These are phyloP conservation scores for Mycena galericulata DNA, from an alignment of 768 basidiomycete genomes.

Conservation along the genomic window DNA sequence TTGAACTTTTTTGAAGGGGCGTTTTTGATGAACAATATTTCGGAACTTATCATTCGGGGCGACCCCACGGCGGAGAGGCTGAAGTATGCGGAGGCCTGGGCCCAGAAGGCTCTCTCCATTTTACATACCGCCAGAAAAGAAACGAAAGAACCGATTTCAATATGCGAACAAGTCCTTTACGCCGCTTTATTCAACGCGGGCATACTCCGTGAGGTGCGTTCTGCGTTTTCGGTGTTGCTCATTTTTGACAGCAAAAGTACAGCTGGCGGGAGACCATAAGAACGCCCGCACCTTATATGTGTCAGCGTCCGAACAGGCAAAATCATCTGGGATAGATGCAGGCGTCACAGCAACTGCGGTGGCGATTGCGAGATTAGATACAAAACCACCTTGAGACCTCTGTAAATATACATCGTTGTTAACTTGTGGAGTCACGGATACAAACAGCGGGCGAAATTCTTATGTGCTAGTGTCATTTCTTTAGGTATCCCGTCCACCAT, in stretches of 20 bases:
- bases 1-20: slow-evolving; percentile 12
- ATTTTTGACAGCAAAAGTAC: background rate
- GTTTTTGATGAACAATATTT: slow-evolving; percentile 31
- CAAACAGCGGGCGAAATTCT: slow-evolving; percentile 4
- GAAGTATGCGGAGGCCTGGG: slow-evolving; percentile 54
- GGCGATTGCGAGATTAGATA: slow-evolving; percentile 22
- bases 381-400: slow-evolving; percentile 1
- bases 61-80: slow-evolving; percentile 22
- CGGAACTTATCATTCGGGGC: slow-evolving; percentile 17
- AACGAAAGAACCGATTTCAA: slow-evolving; percentile 36
- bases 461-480: slow-evolving; percentile 28
- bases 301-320: slow-evolving; percentile 22
- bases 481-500: slow-evolving; percentile 81
- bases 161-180: slow-evolving; percentile 53
- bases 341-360: slow-evolving; percentile 11
- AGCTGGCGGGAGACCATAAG: slow-evolving; percentile 28
- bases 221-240: background rate
- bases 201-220: slow-evolving; percentile 40
- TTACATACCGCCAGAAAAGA: slow-evolving; percentile 39
- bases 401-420: background rate
- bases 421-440: slow-evolving; percentile 1
- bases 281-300: slow-evolving; percentile 6
- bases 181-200: slow-evolving; percentile 59
- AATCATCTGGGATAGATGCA: slow-evolving; percentile 19
- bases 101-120: slow-evolving; percentile 51